phyloP scores from a whole-genome alignment of 202 grass and related monocot genomes.

The Brachypodium distachyon region DNA sequence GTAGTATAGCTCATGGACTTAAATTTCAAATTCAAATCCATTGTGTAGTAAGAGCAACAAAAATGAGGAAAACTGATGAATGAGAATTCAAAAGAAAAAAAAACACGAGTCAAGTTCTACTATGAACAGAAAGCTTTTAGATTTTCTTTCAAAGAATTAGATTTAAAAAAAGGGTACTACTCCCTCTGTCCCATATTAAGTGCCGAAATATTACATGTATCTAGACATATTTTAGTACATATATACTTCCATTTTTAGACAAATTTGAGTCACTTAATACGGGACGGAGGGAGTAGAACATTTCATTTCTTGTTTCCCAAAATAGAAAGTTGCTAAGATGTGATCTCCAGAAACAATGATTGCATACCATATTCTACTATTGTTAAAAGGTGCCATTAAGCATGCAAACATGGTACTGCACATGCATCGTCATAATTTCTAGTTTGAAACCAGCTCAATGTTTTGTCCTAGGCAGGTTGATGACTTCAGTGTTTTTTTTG shows the following conservation, averaged over 20 bases:
- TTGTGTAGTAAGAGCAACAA: not conserved
- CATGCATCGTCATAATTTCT: not conserved
- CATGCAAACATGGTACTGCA: not conserved
- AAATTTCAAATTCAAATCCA: not conserved
- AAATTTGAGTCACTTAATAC: too few relatives aligned
- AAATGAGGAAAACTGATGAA: not conserved
- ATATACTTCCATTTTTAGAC: too few relatives aligned
- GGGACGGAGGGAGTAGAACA: too few relatives aligned
- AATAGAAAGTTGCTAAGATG: not conserved
- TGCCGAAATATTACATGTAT: too few relatives aligned
- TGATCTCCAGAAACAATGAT: not conserved
- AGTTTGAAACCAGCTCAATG: not conserved
- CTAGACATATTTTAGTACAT: too few relatives aligned
- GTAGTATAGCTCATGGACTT: not conserved
- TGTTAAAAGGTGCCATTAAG: not conserved
- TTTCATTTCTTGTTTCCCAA: not conserved
- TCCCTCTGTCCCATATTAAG: too few relatives aligned
- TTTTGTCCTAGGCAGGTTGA: not conserved
- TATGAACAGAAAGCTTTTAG: not conserved
- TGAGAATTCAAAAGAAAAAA: not conserved
- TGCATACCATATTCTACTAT: not conserved
- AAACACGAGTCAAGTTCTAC: not conserved
- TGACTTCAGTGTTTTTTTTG: not conserved
- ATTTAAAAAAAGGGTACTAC: not conserved
- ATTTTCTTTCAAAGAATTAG: not conserved